Evolutionary conservation across 2,329 filamentous ascomycete genomes (phyloP).

Genomic region (Cladosporium colombiae): DNA sequence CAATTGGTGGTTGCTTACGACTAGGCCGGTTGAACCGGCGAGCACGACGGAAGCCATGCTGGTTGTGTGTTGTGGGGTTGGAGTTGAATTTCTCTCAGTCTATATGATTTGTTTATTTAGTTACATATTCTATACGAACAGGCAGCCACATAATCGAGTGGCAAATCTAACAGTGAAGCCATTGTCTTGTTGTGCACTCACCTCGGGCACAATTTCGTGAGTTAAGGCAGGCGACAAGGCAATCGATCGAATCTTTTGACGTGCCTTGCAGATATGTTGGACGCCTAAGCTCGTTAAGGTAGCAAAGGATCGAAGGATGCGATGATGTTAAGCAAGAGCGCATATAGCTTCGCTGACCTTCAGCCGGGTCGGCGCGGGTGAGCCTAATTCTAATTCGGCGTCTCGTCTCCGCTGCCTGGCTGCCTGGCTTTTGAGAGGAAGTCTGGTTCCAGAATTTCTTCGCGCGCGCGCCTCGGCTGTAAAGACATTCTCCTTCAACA

Average conservation of each 20-base stretch:
- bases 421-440: not conserved
- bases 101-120: not conserved
- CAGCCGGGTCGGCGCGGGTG: not conserved
- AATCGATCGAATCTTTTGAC: not conserved
- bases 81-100: not conserved
- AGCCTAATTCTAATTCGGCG: not conserved
- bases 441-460: slow-evolving; percentile 12
- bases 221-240: not conserved
- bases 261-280: not conserved
- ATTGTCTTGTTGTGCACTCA: not conserved
- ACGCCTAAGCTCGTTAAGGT: not conserved
- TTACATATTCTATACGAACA: not conserved
- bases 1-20: slow-evolving; percentile 40
- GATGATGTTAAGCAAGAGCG: not conserved
- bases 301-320: not conserved
- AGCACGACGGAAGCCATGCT: slow-evolving; percentile 55
- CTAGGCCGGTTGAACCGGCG: slow-evolving; percentile 67
- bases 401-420: not conserved
- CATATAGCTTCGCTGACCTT: not conserved
- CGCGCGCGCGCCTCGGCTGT: slow-evolving; percentile 11
- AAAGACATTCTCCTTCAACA: not conserved
- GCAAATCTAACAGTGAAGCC: not conserved
- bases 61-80: not conserved
- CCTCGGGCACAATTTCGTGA: not conserved
- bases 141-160: not conserved